Evolutionary conservation across 257 asterid species (phyloP).

Genomic region (Salvia splendens): DNA sequence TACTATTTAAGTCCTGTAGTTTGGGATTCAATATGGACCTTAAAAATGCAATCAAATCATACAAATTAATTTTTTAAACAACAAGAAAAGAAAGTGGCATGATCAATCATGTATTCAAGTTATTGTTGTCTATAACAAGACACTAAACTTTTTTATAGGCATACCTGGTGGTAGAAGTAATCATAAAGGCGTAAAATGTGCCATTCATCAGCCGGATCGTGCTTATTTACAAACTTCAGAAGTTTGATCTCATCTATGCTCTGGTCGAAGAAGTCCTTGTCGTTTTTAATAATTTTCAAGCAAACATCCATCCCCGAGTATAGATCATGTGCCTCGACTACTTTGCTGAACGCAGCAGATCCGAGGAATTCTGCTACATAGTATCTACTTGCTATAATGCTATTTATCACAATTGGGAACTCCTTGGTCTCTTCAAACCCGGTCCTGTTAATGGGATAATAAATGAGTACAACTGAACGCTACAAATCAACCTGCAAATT

Average conservation of each 20-base stretch:
- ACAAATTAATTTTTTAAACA: neutral
- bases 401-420: slow-evolving; percentile 70
- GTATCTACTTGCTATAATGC: slow-evolving; percentile 78
- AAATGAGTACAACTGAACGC: slow-evolving; percentile 54
- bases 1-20: too few relatives aligned
- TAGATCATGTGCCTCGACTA: slow-evolving; percentile 88
- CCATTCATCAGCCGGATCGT: slow-evolving; percentile 77
- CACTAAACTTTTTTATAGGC: slow-evolving; percentile 17
- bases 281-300: slow-evolving; percentile 91
- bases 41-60: neutral
- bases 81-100: neutral
- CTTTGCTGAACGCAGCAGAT: slow-evolving; percentile 97
- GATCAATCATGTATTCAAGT: neutral
- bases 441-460: slow-evolving; percentile 73
- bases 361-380: slow-evolving; percentile 81
- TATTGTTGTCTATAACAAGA: neutral
- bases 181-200: slow-evolving; percentile 90
- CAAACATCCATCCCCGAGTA: slow-evolving; percentile 78
- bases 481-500: slow-evolving; percentile 49
- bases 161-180: slow-evolving; percentile 93
- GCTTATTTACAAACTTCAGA: slow-evolving; percentile 85
- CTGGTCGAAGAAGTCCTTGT: slow-evolving; percentile 96
- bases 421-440: slow-evolving; percentile 96
- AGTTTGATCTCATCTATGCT: slow-evolving; percentile 97
- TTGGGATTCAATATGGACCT: too few relatives aligned